Base-by-base conservation (phyloP, 345 rosid species). In the Euphorbia peplus region DNA sequence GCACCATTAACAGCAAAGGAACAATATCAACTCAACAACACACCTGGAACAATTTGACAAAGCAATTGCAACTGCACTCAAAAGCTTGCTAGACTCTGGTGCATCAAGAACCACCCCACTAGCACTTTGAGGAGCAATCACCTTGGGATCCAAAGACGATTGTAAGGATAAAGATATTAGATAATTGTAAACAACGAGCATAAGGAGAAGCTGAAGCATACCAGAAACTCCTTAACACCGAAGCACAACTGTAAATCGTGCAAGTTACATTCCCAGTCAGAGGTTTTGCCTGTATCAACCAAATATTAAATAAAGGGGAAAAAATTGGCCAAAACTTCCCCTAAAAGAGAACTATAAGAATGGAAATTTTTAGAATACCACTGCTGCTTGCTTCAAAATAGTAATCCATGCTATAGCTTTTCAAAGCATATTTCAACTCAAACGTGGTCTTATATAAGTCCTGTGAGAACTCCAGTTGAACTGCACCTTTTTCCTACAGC, bases 81-180 rank as follows among this genome's bases (percentile, higher is more conserved):
- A 78, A 71, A 91, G 93, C 86, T 92, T 95, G 85, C 90, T 85
- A 51, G 96, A 90, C 83, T 95, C 97, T 7, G 92, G 96, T 57
- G 90, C 75, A 88, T 92, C 90, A 71, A 92, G 96, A 77, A 95
- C 84, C 73, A 95, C 97, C 44, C 98, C 97, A 11, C 97, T 95
- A 70, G 93, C 99, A 88, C 98, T 92, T 75, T 87, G 98, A 74
- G 98, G 95, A 70, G 90, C 89, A 78, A 92, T 90, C 42, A 92
- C 85, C 99, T 92, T 79, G 72, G 42, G 58, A 69, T 72, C 55
- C 64, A 64, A 67, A 77, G 50, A 78, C 9, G 66, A 25, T 46
- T 67, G 52, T 21, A 16, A 76, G 67, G 52, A 44, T 25, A 41
- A 63, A 10, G 19, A 67, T 24, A 76, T 48, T 52, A 21, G 16